phyloP scores from a whole-genome alignment of 2,329 filamentous ascomycete species.

The Penicillium sp. region DNA sequence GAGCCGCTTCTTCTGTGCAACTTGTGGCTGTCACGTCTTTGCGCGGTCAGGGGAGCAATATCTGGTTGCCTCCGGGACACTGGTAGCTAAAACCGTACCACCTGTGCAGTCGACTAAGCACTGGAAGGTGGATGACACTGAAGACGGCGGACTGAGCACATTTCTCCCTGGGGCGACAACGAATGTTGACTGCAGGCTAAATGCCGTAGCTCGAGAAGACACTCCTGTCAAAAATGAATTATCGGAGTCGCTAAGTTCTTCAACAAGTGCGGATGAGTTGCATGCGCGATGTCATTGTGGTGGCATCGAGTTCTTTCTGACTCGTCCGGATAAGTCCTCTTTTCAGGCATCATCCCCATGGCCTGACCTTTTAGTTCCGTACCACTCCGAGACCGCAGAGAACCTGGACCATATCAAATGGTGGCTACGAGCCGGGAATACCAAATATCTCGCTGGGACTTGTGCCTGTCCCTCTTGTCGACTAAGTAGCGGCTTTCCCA shows the following conservation, averaged over 20 bases:
- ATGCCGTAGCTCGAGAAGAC: neutral
- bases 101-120: constrained; percentile 26
- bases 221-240: neutral
- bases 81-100: constrained; percentile 19
- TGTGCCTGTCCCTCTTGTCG: constrained; percentile 66
- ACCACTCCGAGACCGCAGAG: constrained; percentile 35
- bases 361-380: constrained; percentile 56
- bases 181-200: constrained; percentile 22
- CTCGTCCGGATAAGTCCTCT: constrained; percentile 53
- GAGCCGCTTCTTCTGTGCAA: constrained; percentile 51
- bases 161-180: constrained; percentile 25
- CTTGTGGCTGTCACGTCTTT: constrained; percentile 51
- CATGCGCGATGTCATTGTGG: constrained; percentile 56
- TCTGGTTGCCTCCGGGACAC: constrained; percentile 36
- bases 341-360: constrained; percentile 48
- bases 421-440: constrained; percentile 54
- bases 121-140: constrained; percentile 27
- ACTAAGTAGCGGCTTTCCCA: constrained; percentile 60
- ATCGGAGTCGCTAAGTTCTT: neutral
- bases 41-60: constrained; percentile 27
- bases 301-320: constrained; percentile 58
- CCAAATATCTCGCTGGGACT: constrained; percentile 59
- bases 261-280: constrained; percentile 25
- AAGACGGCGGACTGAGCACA: constrained; percentile 30
- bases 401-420: constrained; percentile 57